Evolutionary conservation across 1,284 basidiomycete species (phyloP).

Genomic region (Naganishia sp.): DNA sequence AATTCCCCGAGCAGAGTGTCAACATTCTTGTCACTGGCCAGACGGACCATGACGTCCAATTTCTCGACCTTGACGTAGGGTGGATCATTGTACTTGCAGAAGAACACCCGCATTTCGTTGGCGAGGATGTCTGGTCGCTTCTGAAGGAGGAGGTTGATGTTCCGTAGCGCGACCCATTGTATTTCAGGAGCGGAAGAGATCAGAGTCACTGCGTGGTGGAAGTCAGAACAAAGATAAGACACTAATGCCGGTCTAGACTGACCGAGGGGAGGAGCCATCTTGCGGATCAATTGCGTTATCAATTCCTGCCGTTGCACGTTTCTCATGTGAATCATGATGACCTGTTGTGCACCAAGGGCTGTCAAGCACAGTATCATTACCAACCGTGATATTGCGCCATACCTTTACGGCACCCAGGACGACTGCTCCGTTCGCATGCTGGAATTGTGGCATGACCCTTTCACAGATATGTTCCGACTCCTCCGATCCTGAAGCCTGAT

Average conservation of each 20-base stretch:
- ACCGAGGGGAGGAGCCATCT: conserved; percentile 94
- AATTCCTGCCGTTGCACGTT: conserved; percentile 80
- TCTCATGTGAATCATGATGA: conserved; percentile 95
- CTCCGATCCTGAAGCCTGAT: conserved; percentile 78
- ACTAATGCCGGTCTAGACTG: conserved; percentile 24
- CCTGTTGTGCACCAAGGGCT: conserved; percentile 57
- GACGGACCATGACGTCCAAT: conserved; percentile 96
- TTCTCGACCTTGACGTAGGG: conserved; percentile 99
- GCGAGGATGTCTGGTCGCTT: conserved; percentile 86
- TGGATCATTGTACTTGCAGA: conserved; percentile 99
- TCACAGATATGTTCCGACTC: conserved; percentile 99
- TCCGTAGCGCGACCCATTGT: conserved; percentile 95
- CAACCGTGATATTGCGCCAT: conserved; percentile 36
- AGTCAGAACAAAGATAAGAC: conserved; percentile 8
- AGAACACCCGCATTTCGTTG: conserved; percentile 98
- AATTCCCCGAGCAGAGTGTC: conserved; percentile 89
- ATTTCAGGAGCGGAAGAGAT: conserved; percentile 96
- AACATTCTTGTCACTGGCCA: conserved; percentile 87
- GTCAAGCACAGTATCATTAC: background rate
- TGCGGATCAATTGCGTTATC: conserved; percentile 80
- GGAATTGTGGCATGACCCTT: conserved; percentile 95
- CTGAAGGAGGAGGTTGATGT: conserved; percentile 96
- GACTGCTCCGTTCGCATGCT: conserved; percentile 93
- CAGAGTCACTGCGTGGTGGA: conserved; percentile 68
- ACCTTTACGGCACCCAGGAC: conserved; percentile 94